These are phyloP conservation scores for Monilinia fructicola DNA, from an alignment of 2,329 filamentous ascomycete species.

Conservation along the genomic window DNA sequence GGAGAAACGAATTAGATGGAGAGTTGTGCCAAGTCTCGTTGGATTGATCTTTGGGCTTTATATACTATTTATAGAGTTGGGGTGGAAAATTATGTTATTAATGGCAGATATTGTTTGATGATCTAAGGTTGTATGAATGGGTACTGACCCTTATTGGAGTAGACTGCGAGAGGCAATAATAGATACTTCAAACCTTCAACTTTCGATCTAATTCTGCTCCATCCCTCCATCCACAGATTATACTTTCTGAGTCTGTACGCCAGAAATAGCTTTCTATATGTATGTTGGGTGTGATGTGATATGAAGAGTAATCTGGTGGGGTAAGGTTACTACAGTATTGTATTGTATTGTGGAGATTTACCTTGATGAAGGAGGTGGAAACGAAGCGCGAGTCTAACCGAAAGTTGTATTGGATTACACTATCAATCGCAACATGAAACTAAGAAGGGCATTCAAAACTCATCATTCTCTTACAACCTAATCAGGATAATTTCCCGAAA, in stretches of 20 bases:
- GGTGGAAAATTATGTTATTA: neutral
- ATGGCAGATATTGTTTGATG: neutral
- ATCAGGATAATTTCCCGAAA: neutral
- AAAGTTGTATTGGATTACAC: neutral
- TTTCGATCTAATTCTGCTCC: neutral
- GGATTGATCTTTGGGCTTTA: neutral
- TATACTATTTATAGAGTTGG: conserved; percentile 8
- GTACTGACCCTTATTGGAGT: neutral
- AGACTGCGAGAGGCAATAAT: neutral
- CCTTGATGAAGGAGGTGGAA: neutral
- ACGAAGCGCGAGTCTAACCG: neutral
- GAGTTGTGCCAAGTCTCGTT: neutral
- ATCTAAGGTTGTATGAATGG: neutral
- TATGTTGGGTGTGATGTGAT: conserved; percentile 1
- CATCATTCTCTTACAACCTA: neutral
- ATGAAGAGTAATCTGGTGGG: neutral
- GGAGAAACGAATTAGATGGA: neutral
- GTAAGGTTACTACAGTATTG: neutral
- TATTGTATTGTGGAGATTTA: neutral
- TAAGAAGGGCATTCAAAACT: neutral
- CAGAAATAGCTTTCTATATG: neutral
- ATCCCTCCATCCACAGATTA: neutral
- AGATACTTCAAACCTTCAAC: neutral
- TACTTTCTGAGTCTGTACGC: neutral
- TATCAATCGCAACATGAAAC: neutral